These are phyloP conservation scores for Withania somnifera DNA, from an alignment of 305 asterid species.

Conservation along the genomic window DNA sequence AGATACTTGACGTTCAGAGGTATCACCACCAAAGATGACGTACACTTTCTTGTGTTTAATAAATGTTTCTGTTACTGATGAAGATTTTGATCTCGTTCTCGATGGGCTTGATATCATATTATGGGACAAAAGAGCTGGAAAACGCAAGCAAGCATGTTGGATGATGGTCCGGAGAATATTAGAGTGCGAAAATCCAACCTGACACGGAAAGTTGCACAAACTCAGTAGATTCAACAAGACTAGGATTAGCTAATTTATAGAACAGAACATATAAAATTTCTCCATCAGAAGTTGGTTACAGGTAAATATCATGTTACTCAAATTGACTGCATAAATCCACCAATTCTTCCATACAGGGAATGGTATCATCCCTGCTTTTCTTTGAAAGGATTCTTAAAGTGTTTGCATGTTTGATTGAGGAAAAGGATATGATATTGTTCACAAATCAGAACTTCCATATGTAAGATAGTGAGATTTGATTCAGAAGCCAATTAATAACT, in stretches of 20 bases:
- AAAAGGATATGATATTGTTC: not conserved
- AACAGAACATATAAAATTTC: not conserved
- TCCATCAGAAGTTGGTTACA: not conserved
- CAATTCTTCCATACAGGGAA: not conserved
- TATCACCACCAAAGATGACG: slow-evolving; percentile 82
- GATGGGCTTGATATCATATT: slow-evolving; percentile 35
- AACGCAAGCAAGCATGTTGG: slow-evolving; percentile 79
- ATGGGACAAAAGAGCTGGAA: slow-evolving; percentile 40
- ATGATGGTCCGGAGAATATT: slow-evolving; percentile 71
- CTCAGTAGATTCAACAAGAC: not conserved
- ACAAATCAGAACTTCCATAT: not conserved
- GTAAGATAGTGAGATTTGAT: not conserved
- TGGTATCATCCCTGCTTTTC: not conserved
- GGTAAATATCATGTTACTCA: not conserved
- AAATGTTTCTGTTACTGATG: slow-evolving; percentile 19
- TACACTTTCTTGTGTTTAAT: slow-evolving; percentile 41
- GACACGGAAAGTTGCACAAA: not conserved
- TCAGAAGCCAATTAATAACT: not conserved
- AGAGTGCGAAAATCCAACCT: slow-evolving; percentile 95
- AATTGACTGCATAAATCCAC: not conserved
- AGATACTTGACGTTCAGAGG: slow-evolving; percentile 95
- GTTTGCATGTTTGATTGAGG: not conserved
- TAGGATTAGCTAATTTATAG: not conserved
- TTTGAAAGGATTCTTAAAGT: not conserved
- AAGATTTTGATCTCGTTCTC: slow-evolving; percentile 22